These are phyloP conservation scores for Sophora flavescens DNA, from an alignment of 306 rosid genomes.

Conservation along the genomic window DNA sequence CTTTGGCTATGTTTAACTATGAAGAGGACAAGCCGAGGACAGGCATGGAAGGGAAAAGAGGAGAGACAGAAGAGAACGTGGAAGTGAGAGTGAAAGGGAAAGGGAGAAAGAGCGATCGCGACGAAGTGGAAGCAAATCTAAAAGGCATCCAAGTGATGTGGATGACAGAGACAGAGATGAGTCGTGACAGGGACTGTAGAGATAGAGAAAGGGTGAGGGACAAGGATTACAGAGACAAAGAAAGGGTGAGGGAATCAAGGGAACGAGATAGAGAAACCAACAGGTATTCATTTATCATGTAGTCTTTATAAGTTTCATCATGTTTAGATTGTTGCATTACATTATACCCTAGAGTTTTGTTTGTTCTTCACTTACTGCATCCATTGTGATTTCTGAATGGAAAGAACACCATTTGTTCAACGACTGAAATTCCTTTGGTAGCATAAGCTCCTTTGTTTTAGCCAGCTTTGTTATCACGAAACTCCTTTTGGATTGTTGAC, in stretches of 20 bases:
- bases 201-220: constrained; percentile 68
- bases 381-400: constrained; percentile 13
- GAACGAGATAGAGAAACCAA: constrained; percentile 75
- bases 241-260: constrained; percentile 62
- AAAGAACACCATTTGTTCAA: not conserved
- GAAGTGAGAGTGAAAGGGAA: constrained; percentile 41
- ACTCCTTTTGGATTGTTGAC: not conserved
- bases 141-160: constrained; percentile 65
- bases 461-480: not conserved
- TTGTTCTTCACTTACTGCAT: not conserved
- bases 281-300: constrained; percentile 61
- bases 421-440: constrained; percentile 2
- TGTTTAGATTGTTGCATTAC: constrained; percentile 20
- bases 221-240: constrained; percentile 65
- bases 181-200: constrained; percentile 60
- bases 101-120: constrained; percentile 67
- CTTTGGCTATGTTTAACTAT: no score
- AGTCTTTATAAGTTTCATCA: constrained; percentile 1
- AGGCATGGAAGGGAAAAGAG: constrained; percentile 38
- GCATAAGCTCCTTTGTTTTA: not conserved
- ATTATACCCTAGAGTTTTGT: not conserved
- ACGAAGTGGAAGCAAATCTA: constrained; percentile 73
- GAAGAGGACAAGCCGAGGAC: no score
- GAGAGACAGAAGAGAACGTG: constrained; percentile 40
- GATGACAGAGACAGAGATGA: constrained; percentile 60